phyloP scores from a whole-genome alignment of 176 grass and related monocot species.

The Oryza rufipogon region DNA sequence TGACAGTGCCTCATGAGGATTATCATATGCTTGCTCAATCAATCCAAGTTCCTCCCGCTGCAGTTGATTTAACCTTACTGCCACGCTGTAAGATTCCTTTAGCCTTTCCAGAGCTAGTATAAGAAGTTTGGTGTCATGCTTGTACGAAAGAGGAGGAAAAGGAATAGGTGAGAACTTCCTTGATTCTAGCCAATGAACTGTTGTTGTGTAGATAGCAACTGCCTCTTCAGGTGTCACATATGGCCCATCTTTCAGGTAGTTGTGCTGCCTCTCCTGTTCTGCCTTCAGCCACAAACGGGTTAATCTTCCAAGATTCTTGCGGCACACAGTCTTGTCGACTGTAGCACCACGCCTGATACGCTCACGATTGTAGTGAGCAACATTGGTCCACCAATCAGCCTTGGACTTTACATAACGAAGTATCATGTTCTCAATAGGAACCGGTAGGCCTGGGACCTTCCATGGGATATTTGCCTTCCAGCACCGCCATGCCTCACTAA shows the following conservation, averaged over 20 bases:
- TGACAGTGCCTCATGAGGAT: slow-evolving; percentile 95
- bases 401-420: slow-evolving; percentile 98
- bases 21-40: slow-evolving; percentile 98
- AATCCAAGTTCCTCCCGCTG: slow-evolving; percentile 92
- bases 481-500: slow-evolving; percentile 98
- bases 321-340: slow-evolving; percentile 96
- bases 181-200: slow-evolving; percentile 96
- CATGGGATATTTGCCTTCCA: slow-evolving; percentile 99
- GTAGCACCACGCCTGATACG: slow-evolving; percentile 97
- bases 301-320: slow-evolving; percentile 94
- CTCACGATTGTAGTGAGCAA: slow-evolving; percentile 98
- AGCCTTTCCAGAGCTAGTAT: slow-evolving; percentile 92
- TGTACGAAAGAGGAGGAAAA: slow-evolving; percentile 94
- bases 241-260: slow-evolving; percentile 97
- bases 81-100: slow-evolving; percentile 98
- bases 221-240: slow-evolving; percentile 99
- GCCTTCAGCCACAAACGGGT: slow-evolving; percentile 97
- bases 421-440: slow-evolving; percentile 98
- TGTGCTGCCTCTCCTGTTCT: slow-evolving; percentile 98
- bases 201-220: slow-evolving; percentile 96
- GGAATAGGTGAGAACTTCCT: slow-evolving; percentile 96
- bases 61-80: slow-evolving; percentile 88
- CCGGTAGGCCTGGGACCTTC: slow-evolving; percentile 96
- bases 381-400: slow-evolving; percentile 99
- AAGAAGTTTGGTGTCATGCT: slow-evolving; percentile 98